Evolutionary conservation across 176 grass and related monocot species (phyloP).

Genomic region (Neostapfia colusana): DNA sequence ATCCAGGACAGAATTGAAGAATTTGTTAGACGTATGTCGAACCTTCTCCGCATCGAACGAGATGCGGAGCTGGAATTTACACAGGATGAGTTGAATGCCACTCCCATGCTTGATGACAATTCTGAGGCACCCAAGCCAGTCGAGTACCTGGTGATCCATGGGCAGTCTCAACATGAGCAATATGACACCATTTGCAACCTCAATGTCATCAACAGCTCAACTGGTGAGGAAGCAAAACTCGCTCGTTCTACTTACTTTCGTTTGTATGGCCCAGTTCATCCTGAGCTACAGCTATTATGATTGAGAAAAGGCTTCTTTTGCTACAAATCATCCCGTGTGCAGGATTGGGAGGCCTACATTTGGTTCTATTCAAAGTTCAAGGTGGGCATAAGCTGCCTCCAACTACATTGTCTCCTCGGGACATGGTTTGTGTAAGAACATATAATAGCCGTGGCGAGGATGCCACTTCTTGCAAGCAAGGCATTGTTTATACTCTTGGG

Average conservation of each 20-base stretch:
- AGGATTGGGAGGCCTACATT: constrained; percentile 87
- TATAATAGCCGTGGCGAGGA: constrained; percentile 72
- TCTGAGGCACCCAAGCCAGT: constrained; percentile 54
- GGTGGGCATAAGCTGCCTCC: constrained; percentile 86
- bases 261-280: constrained; percentile 12
- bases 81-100: constrained; percentile 81
- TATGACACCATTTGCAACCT: constrained; percentile 95
- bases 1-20: constrained; percentile 76
- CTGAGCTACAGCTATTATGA: not conserved
- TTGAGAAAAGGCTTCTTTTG: not conserved
- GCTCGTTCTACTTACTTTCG: constrained; percentile 3
- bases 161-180: constrained; percentile 80
- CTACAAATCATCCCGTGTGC: constrained; percentile 7
- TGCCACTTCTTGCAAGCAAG: constrained; percentile 90
- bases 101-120: constrained; percentile 57
- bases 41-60: constrained; percentile 70
- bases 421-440: constrained; percentile 91
- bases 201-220: constrained; percentile 82
- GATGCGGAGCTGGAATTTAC: constrained; percentile 92
- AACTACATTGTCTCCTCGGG: constrained; percentile 83
- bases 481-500: constrained; percentile 84
- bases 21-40: constrained; percentile 76
- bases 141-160: constrained; percentile 92
- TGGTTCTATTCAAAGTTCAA: constrained; percentile 92
- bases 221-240: constrained; percentile 54